Evolutionary conservation across 2,329 filamentous ascomycete species (phyloP), one percentile per base, ranked within the genome.

Genomic region (Triangularia setosa): DNA sequence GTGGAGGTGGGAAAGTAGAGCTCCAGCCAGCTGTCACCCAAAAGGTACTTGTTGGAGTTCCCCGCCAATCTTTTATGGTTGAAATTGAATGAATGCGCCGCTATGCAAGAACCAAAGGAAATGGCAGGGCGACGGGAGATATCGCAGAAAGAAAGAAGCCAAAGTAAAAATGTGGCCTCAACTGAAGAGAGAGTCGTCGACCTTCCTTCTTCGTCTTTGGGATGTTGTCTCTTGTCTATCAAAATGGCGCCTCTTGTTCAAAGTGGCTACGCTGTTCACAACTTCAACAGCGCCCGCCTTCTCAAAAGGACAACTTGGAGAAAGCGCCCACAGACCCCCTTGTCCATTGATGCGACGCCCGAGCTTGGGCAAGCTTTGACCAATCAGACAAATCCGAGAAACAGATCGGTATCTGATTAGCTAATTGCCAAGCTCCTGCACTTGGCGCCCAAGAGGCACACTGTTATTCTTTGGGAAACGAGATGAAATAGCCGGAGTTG

Each of bases 221-320:
- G 25, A 28, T 55, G 23, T 16, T 25, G 52, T 24, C 9, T 24
- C 25, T 55, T 55, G 23, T 24, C 52, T 25, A n/a, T 55, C 52
- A 55, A 55, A 52, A 18, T 52, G 44, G 44, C 44, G 21, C 44
- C n/a, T 16, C 23, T 27, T 25, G 16, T 48, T 58, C 18, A 25
- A 48, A 66, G 48, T 59, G 63, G 65, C 65, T 55, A 68, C 69
- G 65, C 66, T 71, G 68, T 69, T 67, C 65, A 66, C 67, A 69
- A 28, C 40, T n/a, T 44, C 35, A 12, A 48, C 40, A 48, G 35
- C 16, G 35, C 35, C 35, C 35, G 35, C 35, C 35, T 40, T 40
- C 65, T 58, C 35, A 67, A 70, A 69, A 72, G 70, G 70, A 72
- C 70, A 72, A 66, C 65, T 70, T 68, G 68, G 68, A 59, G 62